Evolutionary conservation across 192 early-diverging fungal species (phyloP).

Genomic region (Coemansia sp.): DNA sequence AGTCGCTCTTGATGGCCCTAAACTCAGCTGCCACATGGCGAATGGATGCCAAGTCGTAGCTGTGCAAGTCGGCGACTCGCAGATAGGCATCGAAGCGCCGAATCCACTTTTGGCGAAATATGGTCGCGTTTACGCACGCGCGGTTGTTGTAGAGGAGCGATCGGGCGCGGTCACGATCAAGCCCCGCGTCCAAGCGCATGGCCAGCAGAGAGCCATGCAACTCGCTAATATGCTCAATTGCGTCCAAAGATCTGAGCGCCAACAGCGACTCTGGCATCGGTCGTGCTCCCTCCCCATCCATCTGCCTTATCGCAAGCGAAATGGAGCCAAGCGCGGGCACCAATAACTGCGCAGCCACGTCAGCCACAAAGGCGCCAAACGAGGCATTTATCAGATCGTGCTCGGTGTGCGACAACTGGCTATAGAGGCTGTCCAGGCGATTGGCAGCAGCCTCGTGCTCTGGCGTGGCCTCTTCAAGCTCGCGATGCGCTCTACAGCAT

Average conservation of each 20-base stretch:
- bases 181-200: slow-evolving; percentile 10
- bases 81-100: slow-evolving; percentile 10
- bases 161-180: slow-evolving; percentile 26
- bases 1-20: slow-evolving; percentile 1
- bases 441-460: background rate
- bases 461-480: background rate
- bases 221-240: background rate
- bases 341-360: background rate
- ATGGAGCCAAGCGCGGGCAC: slow-evolving; percentile 16
- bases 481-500: background rate
- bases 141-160: slow-evolving; percentile 37
- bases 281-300: background rate
- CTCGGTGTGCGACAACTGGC: slow-evolving; percentile 13
- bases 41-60: background rate
- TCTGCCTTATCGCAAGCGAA: slow-evolving; percentile 30
- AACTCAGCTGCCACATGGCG: background rate
- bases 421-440: background rate
- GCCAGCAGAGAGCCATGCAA: slow-evolving; percentile 3
- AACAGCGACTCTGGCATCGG: background rate
- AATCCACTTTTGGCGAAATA: slow-evolving; percentile 29
- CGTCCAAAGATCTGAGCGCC: background rate
- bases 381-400: slow-evolving; percentile 16
- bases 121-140: slow-evolving; percentile 24
- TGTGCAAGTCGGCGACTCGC: background rate
- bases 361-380: slow-evolving; percentile 20